phyloP scores from a whole-genome alignment of 2,329 filamentous ascomycete species.

The Alternaria arborescens region DNA sequence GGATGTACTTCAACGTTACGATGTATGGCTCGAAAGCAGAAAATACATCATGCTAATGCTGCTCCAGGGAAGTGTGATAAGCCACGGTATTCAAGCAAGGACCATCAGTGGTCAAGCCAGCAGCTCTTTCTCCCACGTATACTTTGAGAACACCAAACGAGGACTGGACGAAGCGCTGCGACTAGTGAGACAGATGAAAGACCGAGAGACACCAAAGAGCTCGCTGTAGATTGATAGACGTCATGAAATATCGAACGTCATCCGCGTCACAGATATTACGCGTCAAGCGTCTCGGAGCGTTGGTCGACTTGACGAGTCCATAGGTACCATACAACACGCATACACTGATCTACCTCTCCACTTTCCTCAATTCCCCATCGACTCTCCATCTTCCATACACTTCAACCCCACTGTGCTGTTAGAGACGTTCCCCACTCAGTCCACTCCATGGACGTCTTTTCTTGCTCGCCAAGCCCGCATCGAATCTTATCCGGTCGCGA shows the following conservation, averaged over 20 bases:
- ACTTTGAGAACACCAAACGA: conserved; percentile 46
- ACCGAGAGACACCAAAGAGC: conserved; percentile 34
- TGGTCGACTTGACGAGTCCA: not conserved
- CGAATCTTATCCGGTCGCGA: not conserved
- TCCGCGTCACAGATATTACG: not conserved
- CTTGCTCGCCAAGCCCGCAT: conserved; percentile 5
- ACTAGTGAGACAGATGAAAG: conserved; percentile 40
- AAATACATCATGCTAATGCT: not conserved
- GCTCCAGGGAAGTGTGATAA: conserved; percentile 44
- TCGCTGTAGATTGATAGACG: conserved; percentile 23
- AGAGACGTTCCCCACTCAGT: conserved; percentile 1
- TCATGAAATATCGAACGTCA: not conserved
- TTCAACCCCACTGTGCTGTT: not conserved
- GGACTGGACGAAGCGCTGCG: conserved; percentile 41
- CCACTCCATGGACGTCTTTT: not conserved
- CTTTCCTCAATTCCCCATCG: not conserved
- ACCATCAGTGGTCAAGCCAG: conserved; percentile 49
- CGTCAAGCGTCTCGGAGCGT: not conserved
- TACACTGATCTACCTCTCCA: not conserved
- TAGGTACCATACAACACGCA: not conserved
- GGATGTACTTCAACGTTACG: not conserved
- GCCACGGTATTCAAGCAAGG: conserved; percentile 47
- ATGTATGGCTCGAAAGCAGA: not conserved
- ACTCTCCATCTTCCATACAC: not conserved
- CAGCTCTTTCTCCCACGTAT: conserved; percentile 47